Conservation (phyloP, 345 rosid species). For the Cardamine resedifolia region DNA sequence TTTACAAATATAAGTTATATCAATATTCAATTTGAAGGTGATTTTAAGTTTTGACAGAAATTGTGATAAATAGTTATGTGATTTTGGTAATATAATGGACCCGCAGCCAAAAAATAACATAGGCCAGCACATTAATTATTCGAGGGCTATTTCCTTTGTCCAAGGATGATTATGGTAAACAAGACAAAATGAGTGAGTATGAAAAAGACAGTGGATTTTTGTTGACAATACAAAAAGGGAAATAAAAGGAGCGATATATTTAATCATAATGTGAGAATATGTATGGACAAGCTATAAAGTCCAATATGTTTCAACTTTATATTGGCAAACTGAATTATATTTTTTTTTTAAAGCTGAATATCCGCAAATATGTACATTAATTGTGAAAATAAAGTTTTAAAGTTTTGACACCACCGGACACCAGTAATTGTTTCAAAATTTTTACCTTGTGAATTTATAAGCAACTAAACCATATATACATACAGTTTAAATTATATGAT, state of each 20-base stretch:
- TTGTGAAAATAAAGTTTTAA: background rate
- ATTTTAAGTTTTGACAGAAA: background rate
- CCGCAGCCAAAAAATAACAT: constrained; percentile 24
- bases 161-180: constrained; percentile 33
- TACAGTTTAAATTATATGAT: background rate
- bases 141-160: constrained; percentile 23
- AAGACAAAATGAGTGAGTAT: constrained; percentile 41
- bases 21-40: background rate
- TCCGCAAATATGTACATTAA: constrained; percentile 1
- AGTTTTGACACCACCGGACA: background rate
- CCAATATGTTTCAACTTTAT: constrained; percentile 34
- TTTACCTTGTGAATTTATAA: background rate
- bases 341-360: constrained; percentile 7
- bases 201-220: constrained; percentile 53
- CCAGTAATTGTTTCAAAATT: background rate
- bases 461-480: background rate
- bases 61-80: background rate
- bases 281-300: constrained; percentile 38
- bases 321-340: constrained; percentile 34
- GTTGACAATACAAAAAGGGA: constrained; percentile 42
- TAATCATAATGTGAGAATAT: constrained; percentile 41
- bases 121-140: constrained; percentile 19
- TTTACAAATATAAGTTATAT: background rate
- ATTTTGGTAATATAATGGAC: constrained; percentile 14
- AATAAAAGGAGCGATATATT: constrained; percentile 22